Evolutionary conservation across 129 eudicot genomes (phyloP).

Genomic region (Sambucus nigra): DNA sequence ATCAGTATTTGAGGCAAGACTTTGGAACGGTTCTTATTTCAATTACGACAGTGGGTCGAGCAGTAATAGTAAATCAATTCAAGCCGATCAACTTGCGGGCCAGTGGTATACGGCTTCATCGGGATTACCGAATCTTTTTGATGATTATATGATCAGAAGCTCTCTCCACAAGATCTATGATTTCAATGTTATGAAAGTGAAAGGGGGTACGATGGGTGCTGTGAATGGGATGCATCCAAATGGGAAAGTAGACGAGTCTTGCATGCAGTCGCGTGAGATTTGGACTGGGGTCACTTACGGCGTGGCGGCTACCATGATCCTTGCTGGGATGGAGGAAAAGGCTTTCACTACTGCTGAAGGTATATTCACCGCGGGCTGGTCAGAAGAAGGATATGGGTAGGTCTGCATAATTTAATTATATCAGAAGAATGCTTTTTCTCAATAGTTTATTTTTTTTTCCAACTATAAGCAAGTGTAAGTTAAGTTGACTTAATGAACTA

Average conservation of each 20-base stretch:
- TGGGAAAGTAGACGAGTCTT: slow-evolving; percentile 89
- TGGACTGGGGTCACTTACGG: slow-evolving; percentile 95
- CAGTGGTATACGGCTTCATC: slow-evolving; percentile 95
- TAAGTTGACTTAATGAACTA: too few species aligned
- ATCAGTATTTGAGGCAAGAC: slow-evolving; percentile 50
- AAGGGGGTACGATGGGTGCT: slow-evolving; percentile 94
- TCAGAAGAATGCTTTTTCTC: too few species aligned
- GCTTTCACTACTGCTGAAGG: slow-evolving; percentile 90
- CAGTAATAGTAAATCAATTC: slow-evolving; percentile 83
- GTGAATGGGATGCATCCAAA: slow-evolving; percentile 94
- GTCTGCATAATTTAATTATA: slow-evolving; percentile 1
- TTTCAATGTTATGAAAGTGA: slow-evolving; percentile 79
- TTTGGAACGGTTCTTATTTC: slow-evolving; percentile 93
- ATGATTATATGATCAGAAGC: slow-evolving; percentile 52
- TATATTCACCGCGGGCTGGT: slow-evolving; percentile 88
- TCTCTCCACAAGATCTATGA: slow-evolving; percentile 66
- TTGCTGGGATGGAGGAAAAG: slow-evolving; percentile 85
- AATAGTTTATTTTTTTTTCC: too few species aligned
- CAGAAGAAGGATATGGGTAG: slow-evolving; percentile 93
- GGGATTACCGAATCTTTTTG: slow-evolving; percentile 78
- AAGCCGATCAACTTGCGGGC: slow-evolving; percentile 94
- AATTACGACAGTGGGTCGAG: slow-evolving; percentile 95
- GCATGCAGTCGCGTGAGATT: slow-evolving; percentile 97
- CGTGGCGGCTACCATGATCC: slow-evolving; percentile 87
- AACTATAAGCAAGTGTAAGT: too few species aligned